Evolutionary conservation across 495 filamentous ascomycete species (phyloP).

Genomic region (Talaromyces wortmannii): DNA sequence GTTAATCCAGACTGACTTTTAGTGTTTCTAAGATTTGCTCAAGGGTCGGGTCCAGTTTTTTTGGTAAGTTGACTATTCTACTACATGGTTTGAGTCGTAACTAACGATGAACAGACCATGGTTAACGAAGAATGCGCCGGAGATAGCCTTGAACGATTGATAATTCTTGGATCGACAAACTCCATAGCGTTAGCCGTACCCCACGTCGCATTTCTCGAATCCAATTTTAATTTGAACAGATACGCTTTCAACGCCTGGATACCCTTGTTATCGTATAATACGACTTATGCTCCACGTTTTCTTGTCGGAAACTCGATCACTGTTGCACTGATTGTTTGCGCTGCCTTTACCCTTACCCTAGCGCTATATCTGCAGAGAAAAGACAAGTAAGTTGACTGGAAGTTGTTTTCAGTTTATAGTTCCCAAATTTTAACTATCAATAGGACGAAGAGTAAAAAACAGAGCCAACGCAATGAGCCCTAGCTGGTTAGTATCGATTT

Average conservation of each 20-base stretch:
- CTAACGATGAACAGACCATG: background rate
- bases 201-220: background rate
- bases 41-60: constrained; percentile 1
- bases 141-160: background rate
- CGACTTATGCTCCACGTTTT: background rate
- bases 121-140: background rate
- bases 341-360: background rate
- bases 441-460: too few relatives aligned
- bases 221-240: background rate
- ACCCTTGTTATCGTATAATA: constrained; percentile 1
- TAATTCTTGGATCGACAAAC: constrained; percentile 2
- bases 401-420: too few relatives aligned
- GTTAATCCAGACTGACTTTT: background rate
- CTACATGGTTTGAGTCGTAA: background rate
- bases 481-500: too few relatives aligned
- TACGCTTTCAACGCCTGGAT: constrained; percentile 3
- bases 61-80: background rate
- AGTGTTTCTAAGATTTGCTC: background rate
- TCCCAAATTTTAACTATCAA: too few relatives aligned
- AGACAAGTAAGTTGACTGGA: background rate
- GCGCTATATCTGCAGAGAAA: background rate
- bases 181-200: background rate
- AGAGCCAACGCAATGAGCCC: too few relatives aligned
- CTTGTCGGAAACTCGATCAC: constrained; percentile 2
- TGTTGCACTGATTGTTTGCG: background rate